phyloP scores from a whole-genome alignment of 2,329 filamentous ascomycete genomes.

The Lachnum nothofagi region DNA sequence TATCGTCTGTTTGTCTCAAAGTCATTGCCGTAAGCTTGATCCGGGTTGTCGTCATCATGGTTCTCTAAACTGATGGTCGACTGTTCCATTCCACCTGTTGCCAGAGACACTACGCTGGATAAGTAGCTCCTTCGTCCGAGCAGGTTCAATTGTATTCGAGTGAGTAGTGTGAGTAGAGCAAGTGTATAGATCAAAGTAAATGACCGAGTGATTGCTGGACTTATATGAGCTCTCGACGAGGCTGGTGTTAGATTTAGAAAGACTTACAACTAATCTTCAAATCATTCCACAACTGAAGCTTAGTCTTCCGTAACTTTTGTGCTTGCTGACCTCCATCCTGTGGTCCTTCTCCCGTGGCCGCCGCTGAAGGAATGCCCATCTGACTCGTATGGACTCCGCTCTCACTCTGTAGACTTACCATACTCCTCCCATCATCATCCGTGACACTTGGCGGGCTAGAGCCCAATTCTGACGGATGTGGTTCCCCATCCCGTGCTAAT shows the following conservation, averaged over 20 bases:
- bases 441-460: constrained; percentile 55
- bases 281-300: constrained; percentile 94
- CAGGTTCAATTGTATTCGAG: constrained; percentile 92
- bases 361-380: constrained; percentile 51
- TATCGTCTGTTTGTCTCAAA: constrained; percentile 95
- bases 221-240: constrained; percentile 8
- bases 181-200: constrained; percentile 92
- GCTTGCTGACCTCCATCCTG: constrained; percentile 39
- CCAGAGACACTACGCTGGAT: constrained; percentile 87
- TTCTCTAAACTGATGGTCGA: constrained; percentile 86
- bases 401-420: constrained; percentile 71
- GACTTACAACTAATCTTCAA: constrained; percentile 86
- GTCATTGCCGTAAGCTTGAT: constrained; percentile 82
- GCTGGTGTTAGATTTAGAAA: constrained; percentile 14
- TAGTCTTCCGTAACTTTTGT: constrained; percentile 65
- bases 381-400: constrained; percentile 81
- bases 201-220: constrained; percentile 75
- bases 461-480: constrained; percentile 40
- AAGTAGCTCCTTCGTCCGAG: constrained; percentile 93
- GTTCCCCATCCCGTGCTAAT: constrained; percentile 53
- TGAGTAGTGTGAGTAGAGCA: constrained; percentile 82
- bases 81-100: constrained; percentile 64
- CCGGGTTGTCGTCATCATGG: constrained; percentile 79
- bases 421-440: constrained; percentile 78
- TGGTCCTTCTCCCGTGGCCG: constrained; percentile 36